Evolutionary conservation across 2,329 filamentous ascomycete genomes (phyloP).

Genomic region (Pseudofabraea citricarpa): DNA sequence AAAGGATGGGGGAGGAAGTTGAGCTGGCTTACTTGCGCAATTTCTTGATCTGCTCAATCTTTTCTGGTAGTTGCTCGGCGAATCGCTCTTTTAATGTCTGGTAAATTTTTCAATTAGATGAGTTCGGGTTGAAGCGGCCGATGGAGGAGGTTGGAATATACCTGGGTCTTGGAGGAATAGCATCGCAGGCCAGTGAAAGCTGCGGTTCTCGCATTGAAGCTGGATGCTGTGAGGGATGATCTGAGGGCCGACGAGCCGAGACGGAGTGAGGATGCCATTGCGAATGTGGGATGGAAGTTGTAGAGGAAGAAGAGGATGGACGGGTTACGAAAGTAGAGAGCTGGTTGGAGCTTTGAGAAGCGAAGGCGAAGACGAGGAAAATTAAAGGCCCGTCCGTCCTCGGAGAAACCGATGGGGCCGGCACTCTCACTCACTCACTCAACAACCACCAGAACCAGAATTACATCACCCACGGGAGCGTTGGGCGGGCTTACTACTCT

Average conservation of each 20-base stretch:
- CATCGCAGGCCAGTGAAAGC: slow-evolving; percentile 80
- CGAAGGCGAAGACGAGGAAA: background rate
- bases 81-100: slow-evolving; percentile 98
- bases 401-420: too few species aligned
- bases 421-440: too few species aligned
- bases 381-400: too few species aligned
- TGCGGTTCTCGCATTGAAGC: slow-evolving; percentile 63
- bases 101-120: slow-evolving; percentile 7
- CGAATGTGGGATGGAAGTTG: slow-evolving; percentile 30
- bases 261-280: slow-evolving; percentile 82
- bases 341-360: background rate
- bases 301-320: slow-evolving; percentile 24
- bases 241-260: slow-evolving; percentile 78
- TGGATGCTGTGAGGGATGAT: slow-evolving; percentile 63
- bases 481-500: too few species aligned
- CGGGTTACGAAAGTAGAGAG: background rate
- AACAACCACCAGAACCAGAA: too few species aligned
- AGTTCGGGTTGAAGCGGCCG: slow-evolving; percentile 13
- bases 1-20: background rate
- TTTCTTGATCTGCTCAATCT: slow-evolving; percentile 99
- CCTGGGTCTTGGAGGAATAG: slow-evolving; percentile 92
- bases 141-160: slow-evolving; percentile 37
- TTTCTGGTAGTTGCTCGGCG: slow-evolving; percentile 88
- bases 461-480: too few species aligned
- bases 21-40: slow-evolving; percentile 74